Evolutionary conservation across 1,139 yeast species (phyloP).

Genomic region (Nakaseomyces glabratus): DNA sequence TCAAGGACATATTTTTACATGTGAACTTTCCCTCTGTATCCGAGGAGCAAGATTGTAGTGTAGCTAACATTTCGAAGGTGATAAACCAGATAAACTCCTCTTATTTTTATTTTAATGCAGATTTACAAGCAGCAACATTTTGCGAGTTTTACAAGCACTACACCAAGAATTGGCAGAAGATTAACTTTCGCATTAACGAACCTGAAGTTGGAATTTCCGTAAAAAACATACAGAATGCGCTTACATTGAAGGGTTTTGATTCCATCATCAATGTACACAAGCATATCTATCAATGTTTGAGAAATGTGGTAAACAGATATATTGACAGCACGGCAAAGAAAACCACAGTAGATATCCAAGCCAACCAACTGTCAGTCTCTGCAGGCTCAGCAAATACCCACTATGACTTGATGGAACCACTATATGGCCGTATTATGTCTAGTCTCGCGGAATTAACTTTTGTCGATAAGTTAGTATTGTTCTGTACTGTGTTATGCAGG

Average conservation of each 20-base stretch:
- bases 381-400: background rate
- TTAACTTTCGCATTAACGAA: background rate
- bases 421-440: background rate
- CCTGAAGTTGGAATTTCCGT: background rate
- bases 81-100: background rate
- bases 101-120: background rate
- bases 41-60: background rate
- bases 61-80: background rate
- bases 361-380: background rate
- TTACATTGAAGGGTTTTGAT: background rate
- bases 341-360: background rate
- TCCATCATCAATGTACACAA: background rate
- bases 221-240: background rate
- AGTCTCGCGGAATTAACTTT: conserved; percentile 1
- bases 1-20: conserved; percentile 1
- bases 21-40: background rate
- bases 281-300: background rate
- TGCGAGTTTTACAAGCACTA: background rate
- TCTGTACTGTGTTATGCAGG: background rate
- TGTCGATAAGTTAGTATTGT: conserved; percentile 3
- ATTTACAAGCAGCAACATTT: background rate
- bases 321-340: background rate
- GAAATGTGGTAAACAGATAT: conserved; percentile 1
- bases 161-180: background rate
- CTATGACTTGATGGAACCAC: background rate